Base-by-base conservation (phyloP, 441 rosid genomes). In the Rhodomyrtus psidioides region DNA sequence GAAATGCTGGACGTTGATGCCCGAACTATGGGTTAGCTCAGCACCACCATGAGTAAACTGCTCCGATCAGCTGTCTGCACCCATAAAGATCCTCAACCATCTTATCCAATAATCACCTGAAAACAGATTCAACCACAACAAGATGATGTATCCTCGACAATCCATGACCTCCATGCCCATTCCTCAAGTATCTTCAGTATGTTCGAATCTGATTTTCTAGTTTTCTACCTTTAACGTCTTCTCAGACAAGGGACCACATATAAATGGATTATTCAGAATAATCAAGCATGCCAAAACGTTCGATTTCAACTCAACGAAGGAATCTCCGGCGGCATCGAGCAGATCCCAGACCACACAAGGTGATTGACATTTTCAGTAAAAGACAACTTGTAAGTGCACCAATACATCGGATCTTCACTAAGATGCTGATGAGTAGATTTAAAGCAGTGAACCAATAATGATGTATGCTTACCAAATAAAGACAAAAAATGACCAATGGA, bases 241-340 rank as follows among this genome's bases (percentile, higher is more conserved):
- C 9, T 39, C 79, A 65, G 49, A 34, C 15, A 65, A 34, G 4
- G 7, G 76, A 21, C 26, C 0, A 65, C 19, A 39, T 10, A 6
- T 10, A 49, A 65, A 19, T 65, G n/a, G 49, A 49, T 34, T 65
- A 19, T 10, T 65, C 13, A 65, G 49, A 65, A n/a, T 19, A 65
- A 12, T 4, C 44, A 51, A 82, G 17, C 56, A 28, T 21, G 60
- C 2, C 3, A 3, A 82, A 82, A 82, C 1, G 5, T 27, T 23
- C 4, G 3, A 54, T 55, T 74, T 55, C 34, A 86, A 86, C 65
- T 94, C 91, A 94, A 85, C 90, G 94, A 89, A 94, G 94, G 93
- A 97, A 97, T 89, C 98, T 93, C 89, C 83, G 91, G 51, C 96
- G 95, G 89, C 98, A 96, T 86, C 98, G 94, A 87, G 91, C 93